phyloP scores from a whole-genome alignment of 768 basidiomycete species.

The Phylloporus scabripes region DNA sequence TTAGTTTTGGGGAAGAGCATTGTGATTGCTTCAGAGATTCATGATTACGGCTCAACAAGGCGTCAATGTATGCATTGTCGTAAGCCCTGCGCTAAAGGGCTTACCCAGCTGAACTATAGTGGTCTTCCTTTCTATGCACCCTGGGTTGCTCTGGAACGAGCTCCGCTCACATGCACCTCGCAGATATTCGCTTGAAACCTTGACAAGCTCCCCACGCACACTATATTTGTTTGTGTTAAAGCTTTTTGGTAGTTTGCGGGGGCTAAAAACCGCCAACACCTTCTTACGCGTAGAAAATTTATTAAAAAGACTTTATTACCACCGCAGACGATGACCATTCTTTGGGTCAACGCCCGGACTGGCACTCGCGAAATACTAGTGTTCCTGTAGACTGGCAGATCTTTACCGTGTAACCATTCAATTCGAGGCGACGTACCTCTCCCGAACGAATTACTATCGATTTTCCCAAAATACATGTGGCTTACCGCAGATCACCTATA shows the following conservation, averaged over 20 bases:
- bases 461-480: too few species aligned
- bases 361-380: too few species aligned
- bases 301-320: conserved; percentile 36
- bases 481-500: too few species aligned
- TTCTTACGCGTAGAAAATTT: conserved; percentile 21
- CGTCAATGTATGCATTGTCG: neutral
- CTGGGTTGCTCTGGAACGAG: conserved; percentile 31
- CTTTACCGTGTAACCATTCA: neutral
- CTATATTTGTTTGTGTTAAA: neutral
- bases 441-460: too few species aligned
- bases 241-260: too few species aligned
- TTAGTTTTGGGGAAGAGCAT: neutral
- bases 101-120: conserved; percentile 45
- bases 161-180: neutral
- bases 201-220: conserved; percentile 33
- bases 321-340: conserved; percentile 44
- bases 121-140: conserved; percentile 42
- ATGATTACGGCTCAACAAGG: neutral
- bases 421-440: too few species aligned
- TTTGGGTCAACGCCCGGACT: conserved; percentile 32
- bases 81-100: conserved; percentile 25
- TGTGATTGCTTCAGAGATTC: neutral
- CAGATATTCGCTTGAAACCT: conserved; percentile 44
- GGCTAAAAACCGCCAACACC: too few species aligned
- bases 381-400: too few species aligned